These are phyloP conservation scores for Leishmania gerbilli DNA, from an alignment of 208 protist genomes.

Conservation along the genomic window DNA sequence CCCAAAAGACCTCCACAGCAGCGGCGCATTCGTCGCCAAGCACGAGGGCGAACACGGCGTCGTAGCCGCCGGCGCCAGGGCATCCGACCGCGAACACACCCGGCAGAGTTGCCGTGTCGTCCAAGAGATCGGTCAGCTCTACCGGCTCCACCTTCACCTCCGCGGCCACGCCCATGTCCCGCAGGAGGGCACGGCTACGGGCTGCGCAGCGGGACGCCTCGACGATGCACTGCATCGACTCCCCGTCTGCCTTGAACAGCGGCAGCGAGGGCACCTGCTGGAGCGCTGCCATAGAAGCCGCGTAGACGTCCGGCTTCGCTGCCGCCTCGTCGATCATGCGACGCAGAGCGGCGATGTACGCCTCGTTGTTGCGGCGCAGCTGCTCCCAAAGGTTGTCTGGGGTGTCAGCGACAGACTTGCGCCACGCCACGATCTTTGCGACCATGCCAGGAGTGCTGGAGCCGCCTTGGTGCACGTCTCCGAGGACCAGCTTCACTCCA, in stretches of 20 bases:
- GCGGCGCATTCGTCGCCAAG: constrained; percentile 60
- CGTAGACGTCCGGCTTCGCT: constrained; percentile 28
- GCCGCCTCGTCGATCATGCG: constrained; percentile 32
- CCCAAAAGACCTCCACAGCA: constrained; percentile 78
- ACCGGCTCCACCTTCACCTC: constrained; percentile 88
- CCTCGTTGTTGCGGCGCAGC: constrained; percentile 69
- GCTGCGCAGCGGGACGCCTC: constrained; percentile 44
- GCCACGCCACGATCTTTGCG: constrained; percentile 92
- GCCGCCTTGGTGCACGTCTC: constrained; percentile 90
- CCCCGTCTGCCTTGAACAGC: background rate
- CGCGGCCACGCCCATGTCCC: constrained; percentile 84
- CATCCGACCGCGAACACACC: constrained; percentile 94
- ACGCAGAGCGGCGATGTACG: constrained; percentile 61
- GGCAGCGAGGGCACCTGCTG: constrained; percentile 11
- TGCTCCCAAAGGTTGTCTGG: constrained; percentile 72
- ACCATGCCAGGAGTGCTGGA: constrained; percentile 96
- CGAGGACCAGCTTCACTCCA: constrained; percentile 88
- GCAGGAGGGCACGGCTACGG: constrained; percentile 48
- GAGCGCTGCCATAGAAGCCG: constrained; percentile 32
- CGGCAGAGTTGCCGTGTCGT: constrained; percentile 80
- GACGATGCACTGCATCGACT: constrained; percentile 43
- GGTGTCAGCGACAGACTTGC: constrained; percentile 42
- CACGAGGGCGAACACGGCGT: constrained; percentile 92
- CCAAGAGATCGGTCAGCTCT: constrained; percentile 77
- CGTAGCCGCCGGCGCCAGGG: constrained; percentile 94